Conservation (phyloP, 1,284 basidiomycete species). For the Sporisorium graminicola region DNA sequence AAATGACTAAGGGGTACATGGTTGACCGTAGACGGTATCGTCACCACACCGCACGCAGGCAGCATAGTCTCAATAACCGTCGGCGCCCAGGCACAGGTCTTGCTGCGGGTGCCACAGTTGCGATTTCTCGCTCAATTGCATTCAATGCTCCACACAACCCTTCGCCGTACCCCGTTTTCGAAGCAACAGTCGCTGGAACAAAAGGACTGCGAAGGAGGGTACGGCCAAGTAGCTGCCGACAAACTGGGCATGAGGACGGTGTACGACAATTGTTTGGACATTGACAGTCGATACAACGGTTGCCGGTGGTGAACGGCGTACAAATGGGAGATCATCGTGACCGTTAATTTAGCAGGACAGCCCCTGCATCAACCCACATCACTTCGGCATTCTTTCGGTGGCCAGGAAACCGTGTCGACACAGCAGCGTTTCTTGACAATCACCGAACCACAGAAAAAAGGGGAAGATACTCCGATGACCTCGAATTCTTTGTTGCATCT, state of each 20-base stretch:
- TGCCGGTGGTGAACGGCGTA: not conserved
- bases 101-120: not conserved
- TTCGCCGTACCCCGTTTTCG: not conserved
- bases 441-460: not conserved
- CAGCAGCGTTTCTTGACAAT: conserved; percentile 7
- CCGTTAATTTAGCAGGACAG: not conserved
- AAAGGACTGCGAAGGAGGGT: not conserved
- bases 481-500: not conserved
- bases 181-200: not conserved
- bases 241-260: not conserved
- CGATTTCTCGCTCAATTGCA: not conserved
- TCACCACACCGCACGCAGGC: conserved; percentile 1
- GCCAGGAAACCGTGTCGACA: not conserved
- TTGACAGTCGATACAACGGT: not conserved
- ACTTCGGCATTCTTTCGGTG: too few species aligned
- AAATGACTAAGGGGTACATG: not conserved
- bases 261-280: not conserved
- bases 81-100: not conserved
- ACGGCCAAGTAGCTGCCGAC: not conserved
- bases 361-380: not conserved
- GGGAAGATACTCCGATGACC: not conserved
- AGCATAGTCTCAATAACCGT: not conserved
- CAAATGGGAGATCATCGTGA: not conserved
- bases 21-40: conserved; percentile 1
- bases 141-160: not conserved